Evolutionary conservation across 768 basidiomycete genomes (phyloP).

Genomic region (Hortiboletus campestris): DNA sequence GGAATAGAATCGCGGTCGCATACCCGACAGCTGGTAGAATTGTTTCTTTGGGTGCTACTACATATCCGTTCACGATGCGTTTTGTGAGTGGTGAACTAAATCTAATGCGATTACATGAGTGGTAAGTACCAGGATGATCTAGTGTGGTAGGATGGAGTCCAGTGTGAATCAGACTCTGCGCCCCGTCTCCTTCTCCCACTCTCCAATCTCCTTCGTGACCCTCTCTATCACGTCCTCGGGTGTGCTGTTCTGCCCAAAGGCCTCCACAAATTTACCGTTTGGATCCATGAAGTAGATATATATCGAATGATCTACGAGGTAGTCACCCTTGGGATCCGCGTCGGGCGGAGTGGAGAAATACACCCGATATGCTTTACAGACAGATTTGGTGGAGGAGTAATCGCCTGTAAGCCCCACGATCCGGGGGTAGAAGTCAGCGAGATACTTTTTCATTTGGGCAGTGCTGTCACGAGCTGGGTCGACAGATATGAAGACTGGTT

Average conservation of each 20-base stretch:
- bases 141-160: not conserved
- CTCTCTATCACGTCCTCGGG: slow-evolving; percentile 66
- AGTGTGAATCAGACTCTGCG: slow-evolving; percentile 25
- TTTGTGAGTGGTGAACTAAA: slow-evolving; percentile 16
- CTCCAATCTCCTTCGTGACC: slow-evolving; percentile 50
- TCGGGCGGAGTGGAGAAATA: slow-evolving; percentile 96
- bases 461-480: slow-evolving; percentile 90
- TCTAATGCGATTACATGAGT: slow-evolving; percentile 15
- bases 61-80: not conserved
- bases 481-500: slow-evolving; percentile 93
- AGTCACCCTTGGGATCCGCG: slow-evolving; percentile 87
- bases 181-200: slow-evolving; percentile 40
- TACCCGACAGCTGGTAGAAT: slow-evolving; percentile 15
- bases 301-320: slow-evolving; percentile 95
- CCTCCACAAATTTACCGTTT: slow-evolving; percentile 89
- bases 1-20: slow-evolving; percentile 23
- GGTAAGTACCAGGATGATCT: slow-evolving; percentile 1
- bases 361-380: slow-evolving; percentile 94
- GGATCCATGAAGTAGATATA: slow-evolving; percentile 99
- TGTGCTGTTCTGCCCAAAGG: slow-evolving; percentile 83
- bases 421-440: slow-evolving; percentile 86
- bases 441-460: slow-evolving; percentile 58
- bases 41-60: not conserved
- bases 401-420: slow-evolving; percentile 86
- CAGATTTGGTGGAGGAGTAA: slow-evolving; percentile 80